These are phyloP conservation scores for Hypoxylon sp. DNA, from an alignment of 2,329 filamentous ascomycete genomes.

Conservation along the genomic window DNA sequence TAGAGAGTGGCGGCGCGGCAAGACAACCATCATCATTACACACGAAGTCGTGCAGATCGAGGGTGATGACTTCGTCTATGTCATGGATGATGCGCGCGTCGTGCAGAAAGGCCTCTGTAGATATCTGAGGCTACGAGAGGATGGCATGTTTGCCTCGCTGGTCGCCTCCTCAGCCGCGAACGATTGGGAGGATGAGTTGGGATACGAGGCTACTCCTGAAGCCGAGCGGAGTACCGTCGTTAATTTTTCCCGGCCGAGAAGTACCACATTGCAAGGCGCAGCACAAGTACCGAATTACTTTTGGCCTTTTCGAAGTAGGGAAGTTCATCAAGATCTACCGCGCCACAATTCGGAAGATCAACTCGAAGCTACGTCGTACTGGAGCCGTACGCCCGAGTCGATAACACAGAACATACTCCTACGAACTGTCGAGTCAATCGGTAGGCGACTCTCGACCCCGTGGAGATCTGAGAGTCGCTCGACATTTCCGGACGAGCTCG, in stretches of 20 bases:
- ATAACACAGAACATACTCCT: neutral
- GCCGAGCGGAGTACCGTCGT: constrained; percentile 6
- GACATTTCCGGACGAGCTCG: neutral
- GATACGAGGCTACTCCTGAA: neutral
- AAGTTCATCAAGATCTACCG: constrained; percentile 2
- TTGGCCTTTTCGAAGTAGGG: constrained; percentile 16
- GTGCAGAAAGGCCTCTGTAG: constrained; percentile 72
- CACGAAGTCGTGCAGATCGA: constrained; percentile 84
- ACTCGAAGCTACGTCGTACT: constrained; percentile 1
- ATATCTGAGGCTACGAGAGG: constrained; percentile 55
- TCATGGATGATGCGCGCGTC: constrained; percentile 74
- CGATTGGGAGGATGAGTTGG: neutral
- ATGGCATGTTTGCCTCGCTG: constrained; percentile 58
- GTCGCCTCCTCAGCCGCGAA: constrained; percentile 33
- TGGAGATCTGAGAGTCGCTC: neutral
- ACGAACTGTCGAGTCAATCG: neutral
- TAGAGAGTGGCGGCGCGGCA: constrained; percentile 76
- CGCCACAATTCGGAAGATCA: neutral
- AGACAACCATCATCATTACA: constrained; percentile 92
- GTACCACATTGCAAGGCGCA: constrained; percentile 20
- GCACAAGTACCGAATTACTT: constrained; percentile 21
- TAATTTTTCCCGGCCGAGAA: constrained; percentile 35
- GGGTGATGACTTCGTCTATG: constrained; percentile 77
- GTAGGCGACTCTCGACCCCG: constrained; percentile 6
- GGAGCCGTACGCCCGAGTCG: neutral